Base-by-base conservation (phyloP, 768 basidiomycete species). In the Phanerodontia chrysosporium region DNA sequence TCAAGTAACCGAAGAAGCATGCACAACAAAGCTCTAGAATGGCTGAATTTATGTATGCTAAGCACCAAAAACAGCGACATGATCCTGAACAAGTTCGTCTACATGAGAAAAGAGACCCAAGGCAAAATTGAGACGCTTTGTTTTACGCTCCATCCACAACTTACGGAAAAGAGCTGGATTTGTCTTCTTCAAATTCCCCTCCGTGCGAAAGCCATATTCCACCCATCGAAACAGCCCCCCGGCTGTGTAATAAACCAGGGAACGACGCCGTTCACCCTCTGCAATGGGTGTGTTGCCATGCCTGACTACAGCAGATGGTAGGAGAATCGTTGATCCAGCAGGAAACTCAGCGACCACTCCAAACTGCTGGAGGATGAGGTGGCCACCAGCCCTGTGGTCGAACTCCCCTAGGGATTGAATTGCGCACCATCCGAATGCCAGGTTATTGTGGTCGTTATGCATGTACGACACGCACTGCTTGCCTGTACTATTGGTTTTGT, bases 341-440 rank as follows among this genome's bases (percentile, higher is more conserved):
- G 64, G 67, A 39, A 65, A 65, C 48, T 67, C 64, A 32, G 67
- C 57, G 46, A 67, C 48, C 30, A 67, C 53, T 14, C 52, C 49
- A 8, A 60, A 24, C 9, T 63, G 56, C 22, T 48, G 46, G 1
- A 68, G 60, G 21, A 65, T 48, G 16, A 68, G 39, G 42, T 68
- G 67, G 0, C 67, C 67, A 18, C 67, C 59, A 0, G 1, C 35
- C 18, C 14, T 39, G 16, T 22, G 55, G 54, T 68, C 42, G 45
- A 42, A 68, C 14, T 58, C 18, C 1, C 67, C 67, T 7, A 60
- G 22, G 1, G 61, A 51, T 1, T 49, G 49, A 21, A 67, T 60
- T 13, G 63, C 39, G 44, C 66, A 67, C 32, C 14, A 29, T 14
- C 62, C 58, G 16, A n/a, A 28, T 5, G 58, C 52, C 7, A 29